phyloP scores from a whole-genome alignment of 805 yeast species.

The Metschnikowia anglica region DNA sequence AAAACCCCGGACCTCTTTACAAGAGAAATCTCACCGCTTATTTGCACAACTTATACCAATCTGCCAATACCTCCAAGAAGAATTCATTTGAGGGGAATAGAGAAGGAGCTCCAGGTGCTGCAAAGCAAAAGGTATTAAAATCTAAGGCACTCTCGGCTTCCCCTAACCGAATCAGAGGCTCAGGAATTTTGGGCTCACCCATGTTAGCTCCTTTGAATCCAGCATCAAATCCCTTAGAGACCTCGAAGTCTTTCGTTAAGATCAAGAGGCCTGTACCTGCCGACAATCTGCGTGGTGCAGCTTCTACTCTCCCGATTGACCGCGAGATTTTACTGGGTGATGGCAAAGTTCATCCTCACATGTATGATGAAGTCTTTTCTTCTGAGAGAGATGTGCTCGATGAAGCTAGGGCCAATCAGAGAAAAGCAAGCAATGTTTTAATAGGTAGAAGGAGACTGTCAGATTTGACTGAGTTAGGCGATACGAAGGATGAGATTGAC shows the following conservation, averaged over 20 bases:
- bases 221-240: slow-evolving; percentile 68
- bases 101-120: slow-evolving; percentile 1
- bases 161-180: slow-evolving; percentile 16
- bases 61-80: slow-evolving; percentile 38
- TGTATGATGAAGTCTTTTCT: slow-evolving; percentile 39
- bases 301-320: slow-evolving; percentile 14
- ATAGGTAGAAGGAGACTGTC: slow-evolving; percentile 16
- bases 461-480: slow-evolving; percentile 12
- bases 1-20: slow-evolving; percentile 71
- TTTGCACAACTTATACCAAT: slow-evolving; percentile 56
- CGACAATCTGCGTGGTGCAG: background rate
- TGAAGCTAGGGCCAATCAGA: slow-evolving; percentile 23
- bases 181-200: slow-evolving; percentile 12
- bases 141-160: slow-evolving; percentile 15
- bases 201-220: slow-evolving; percentile 41
- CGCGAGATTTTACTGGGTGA: slow-evolving; percentile 17
- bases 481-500: slow-evolving; percentile 2
- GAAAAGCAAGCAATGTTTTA: background rate
- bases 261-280: slow-evolving; percentile 55
- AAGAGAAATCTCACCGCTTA: slow-evolving; percentile 68
- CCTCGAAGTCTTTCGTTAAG: slow-evolving; percentile 63
- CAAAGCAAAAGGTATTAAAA: slow-evolving; percentile 2
- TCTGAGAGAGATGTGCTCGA: slow-evolving; percentile 46
- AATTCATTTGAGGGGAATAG: slow-evolving; percentile 37
- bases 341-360: slow-evolving; percentile 11